Percentiles rank a stretch among this genome's conserved stretches.
These are phyloP conservation scores for Penicillium digitatum DNA, from an alignment of 2,329 filamentous ascomycete species.

Conservation along the genomic window DNA sequence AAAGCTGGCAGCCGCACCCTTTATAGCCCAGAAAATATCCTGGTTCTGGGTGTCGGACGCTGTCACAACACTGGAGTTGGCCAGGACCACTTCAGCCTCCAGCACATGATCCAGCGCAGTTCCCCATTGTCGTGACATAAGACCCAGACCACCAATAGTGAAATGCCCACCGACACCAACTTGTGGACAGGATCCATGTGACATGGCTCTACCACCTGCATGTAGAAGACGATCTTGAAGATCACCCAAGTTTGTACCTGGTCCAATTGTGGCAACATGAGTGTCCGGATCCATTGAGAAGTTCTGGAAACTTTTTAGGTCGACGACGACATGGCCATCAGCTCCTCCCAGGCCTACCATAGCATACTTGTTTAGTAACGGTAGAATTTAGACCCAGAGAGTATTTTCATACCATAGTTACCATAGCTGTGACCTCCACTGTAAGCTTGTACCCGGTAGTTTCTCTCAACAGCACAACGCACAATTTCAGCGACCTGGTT, in stretches of 20 bases:
- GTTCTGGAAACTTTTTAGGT: conserved; percentile 30
- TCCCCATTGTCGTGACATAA: conserved; percentile 49
- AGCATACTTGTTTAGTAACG: not conserved
- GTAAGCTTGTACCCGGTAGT: conserved; percentile 20
- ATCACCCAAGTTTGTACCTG: conserved; percentile 34
- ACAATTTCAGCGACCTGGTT: conserved; percentile 19
- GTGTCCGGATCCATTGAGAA: conserved; percentile 33
- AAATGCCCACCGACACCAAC: conserved; percentile 42
- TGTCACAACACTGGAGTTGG: conserved; percentile 35
- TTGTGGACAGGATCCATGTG: conserved; percentile 40
- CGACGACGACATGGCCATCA: conserved; percentile 32
- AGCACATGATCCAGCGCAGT: conserved; percentile 50
- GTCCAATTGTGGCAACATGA: conserved; percentile 35
- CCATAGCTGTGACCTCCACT: conserved; percentile 26
- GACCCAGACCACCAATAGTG: conserved; percentile 40
- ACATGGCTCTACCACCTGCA: conserved; percentile 32
- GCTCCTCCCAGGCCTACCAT: conserved; percentile 32
- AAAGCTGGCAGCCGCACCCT: conserved; percentile 38
- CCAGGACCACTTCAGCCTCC: conserved; percentile 49
- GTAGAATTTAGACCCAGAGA: not conserved
- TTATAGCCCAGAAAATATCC: conserved; percentile 37
- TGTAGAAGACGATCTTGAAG: conserved; percentile 31
- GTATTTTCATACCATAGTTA: conserved; percentile 41
- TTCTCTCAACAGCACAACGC: conserved; percentile 13
- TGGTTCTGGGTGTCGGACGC: conserved; percentile 28